A percentile compares a stretch with the other conserved stretches of the same genome.
phyloP scores from a whole-genome alignment of 495 filamentous ascomycete genomes.

The Neurospora sp. region DNA sequence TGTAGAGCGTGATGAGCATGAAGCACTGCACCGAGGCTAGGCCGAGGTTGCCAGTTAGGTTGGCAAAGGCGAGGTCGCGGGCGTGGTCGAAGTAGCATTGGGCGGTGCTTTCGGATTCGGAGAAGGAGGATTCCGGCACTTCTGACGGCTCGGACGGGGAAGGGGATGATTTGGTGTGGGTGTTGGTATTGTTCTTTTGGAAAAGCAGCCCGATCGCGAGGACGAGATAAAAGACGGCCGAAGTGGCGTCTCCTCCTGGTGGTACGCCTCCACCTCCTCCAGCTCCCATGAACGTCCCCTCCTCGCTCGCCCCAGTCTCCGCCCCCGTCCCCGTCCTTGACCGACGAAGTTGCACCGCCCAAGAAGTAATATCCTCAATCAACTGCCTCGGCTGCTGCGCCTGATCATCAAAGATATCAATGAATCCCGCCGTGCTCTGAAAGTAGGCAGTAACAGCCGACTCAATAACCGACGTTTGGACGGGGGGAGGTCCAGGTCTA shows the following conservation, averaged over 20 bases:
- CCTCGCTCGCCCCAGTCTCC: neutral
- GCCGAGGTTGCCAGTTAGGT: constrained; percentile 45
- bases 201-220: constrained; percentile 44
- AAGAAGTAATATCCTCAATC: constrained; percentile 16
- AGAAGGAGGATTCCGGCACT: neutral
- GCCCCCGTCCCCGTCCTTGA: neutral
- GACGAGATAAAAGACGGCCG: constrained; percentile 48
- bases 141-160: neutral
- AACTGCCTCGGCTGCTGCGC: constrained; percentile 7
- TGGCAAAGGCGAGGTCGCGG: constrained; percentile 43
- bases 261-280: constrained; percentile 6
- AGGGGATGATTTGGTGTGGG: neutral
- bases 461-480: constrained; percentile 7
- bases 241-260: constrained; percentile 26
- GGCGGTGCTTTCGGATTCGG: constrained; percentile 34
- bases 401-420: constrained; percentile 31
- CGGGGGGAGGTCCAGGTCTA: constrained; percentile 9
- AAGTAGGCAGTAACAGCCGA: constrained; percentile 24
- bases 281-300: neutral
- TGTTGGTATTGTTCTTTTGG: constrained; percentile 23
- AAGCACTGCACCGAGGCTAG: constrained; percentile 47
- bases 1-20: constrained; percentile 49
- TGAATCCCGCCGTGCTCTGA: constrained; percentile 27
- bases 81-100: constrained; percentile 47
- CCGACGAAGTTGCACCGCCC: constrained; percentile 11